Base-by-base conservation (phyloP, 495 filamentous ascomycete genomes). In the Echria macrotheca region DNA sequence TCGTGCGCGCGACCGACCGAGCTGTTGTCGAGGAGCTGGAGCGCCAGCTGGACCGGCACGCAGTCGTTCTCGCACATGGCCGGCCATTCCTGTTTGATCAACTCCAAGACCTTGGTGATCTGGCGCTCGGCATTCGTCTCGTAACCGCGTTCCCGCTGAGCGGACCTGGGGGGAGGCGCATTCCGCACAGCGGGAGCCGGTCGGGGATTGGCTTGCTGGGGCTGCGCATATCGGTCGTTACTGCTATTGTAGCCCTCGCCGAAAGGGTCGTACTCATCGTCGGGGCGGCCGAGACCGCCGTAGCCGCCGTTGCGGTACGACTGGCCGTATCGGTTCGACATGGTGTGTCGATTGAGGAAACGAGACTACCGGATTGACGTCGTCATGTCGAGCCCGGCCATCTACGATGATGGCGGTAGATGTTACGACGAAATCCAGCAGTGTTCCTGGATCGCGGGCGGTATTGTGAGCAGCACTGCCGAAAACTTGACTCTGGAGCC, bases 21-120 rank as follows among this genome's bases (percentile, higher is more conserved):
- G 68, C 89, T 96, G 25, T 83, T 83, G 65, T 99, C 93, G 72
- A 96, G 83, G 60, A 99, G 69, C 69, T 94, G 88, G 33, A 99
- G 73, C 17, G 94, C 91, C 24, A 96, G 79, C 63, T 96, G 88
- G 3, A 97, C 86, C 15, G 93, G 93, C 33, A 96, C 79, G 63
- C 90, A 96, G 55, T 89, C 82, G 39, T 84, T 82, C 57, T 85
- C 77, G 47, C 82, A 83, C 86, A 99, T 93, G 57, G 90, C 86
- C 48, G 84, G 82, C 91, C 91, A 99, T 59, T 94, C 88, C 39
- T 76, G 71, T 61, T 90, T 82, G 55, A 97, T 95, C 40, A 87
- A 59, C 47, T 76, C 72, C 23, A 76, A 67, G 3, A 75, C 73
- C 50, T 71, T 66, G 44, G 61, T 54, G 44, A 76, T 74, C 60